A percentile compares a stretch with the other conserved stretches of the same genome.
Evolutionary conservation across 495 filamentous ascomycete genomes (phyloP).

Genomic region (Bathelium albidoporum): DNA sequence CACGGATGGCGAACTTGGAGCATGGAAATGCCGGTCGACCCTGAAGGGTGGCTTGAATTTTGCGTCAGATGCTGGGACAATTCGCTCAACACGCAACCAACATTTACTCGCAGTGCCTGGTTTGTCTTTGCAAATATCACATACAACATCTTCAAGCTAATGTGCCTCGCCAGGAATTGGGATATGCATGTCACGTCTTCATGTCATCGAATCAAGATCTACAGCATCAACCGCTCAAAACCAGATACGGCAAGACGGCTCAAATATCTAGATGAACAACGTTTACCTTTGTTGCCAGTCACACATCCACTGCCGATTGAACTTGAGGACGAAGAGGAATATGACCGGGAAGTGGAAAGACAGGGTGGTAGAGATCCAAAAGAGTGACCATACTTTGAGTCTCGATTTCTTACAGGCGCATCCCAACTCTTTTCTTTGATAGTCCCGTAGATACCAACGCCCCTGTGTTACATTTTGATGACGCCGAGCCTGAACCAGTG

Average conservation of each 20-base stretch:
- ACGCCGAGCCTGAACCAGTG: background rate
- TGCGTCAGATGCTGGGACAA: conserved; percentile 50
- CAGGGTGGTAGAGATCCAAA: conserved; percentile 18
- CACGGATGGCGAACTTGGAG: conserved; percentile 47
- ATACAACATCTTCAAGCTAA: background rate
- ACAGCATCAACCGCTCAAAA: conserved; percentile 48
- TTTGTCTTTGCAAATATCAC: conserved; percentile 2
- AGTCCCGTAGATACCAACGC: background rate
- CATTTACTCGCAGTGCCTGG: conserved; percentile 33
- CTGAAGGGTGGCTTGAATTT: conserved; percentile 50
- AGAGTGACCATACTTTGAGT: conserved; percentile 5
- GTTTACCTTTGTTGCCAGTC: conserved; percentile 23
- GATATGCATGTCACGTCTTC: conserved; percentile 58
- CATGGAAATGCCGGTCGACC: conserved; percentile 44
- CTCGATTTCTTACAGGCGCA: background rate
- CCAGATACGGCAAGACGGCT: conserved; percentile 40
- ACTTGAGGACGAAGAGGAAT: conserved; percentile 22
- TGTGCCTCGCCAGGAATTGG: conserved; percentile 37
- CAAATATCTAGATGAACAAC: conserved; percentile 39
- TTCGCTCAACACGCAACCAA: conserved; percentile 44
- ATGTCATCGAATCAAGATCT: conserved; percentile 52
- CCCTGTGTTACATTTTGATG: background rate
- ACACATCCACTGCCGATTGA: conserved; percentile 22
- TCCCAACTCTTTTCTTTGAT: background rate
- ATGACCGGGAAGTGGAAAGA: conserved; percentile 17